phyloP scores from a whole-genome alignment of 768 basidiomycete species.

The Tylopilus balloui region DNA sequence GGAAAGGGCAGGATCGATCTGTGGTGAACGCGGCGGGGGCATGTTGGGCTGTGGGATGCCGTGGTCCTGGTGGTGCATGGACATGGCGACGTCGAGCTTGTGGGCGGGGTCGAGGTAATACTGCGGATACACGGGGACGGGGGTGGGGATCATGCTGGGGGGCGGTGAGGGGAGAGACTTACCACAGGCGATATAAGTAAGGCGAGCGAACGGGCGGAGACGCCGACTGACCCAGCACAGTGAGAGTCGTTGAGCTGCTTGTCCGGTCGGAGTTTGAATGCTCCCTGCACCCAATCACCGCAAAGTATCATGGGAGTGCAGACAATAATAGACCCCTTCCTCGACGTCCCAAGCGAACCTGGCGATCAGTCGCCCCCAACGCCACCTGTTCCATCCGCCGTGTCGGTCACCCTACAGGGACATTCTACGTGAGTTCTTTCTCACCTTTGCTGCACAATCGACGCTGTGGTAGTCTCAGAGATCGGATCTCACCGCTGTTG shows the following conservation, averaged over 20 bases:
- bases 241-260: conserved; percentile 1
- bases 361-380: no score
- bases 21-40: conserved; percentile 51
- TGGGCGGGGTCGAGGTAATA: conserved; percentile 22
- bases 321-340: no score
- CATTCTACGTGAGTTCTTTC: no score
- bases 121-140: conserved; percentile 16
- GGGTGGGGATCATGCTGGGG: not conserved
- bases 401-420: no score
- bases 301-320: no score
- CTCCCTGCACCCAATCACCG: conserved; percentile 3
- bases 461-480: no score
- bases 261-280: conserved; percentile 1
- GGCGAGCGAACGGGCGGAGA: not conserved
- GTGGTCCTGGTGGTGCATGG: conserved; percentile 44
- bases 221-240: not conserved
- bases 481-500: no score
- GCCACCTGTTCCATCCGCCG: no score
- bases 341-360: no score
- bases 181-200: not conserved
- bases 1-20: conserved; percentile 70
- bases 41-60: conserved; percentile 35
- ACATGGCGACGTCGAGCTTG: conserved; percentile 41
- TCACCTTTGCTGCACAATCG: no score
- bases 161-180: no score